phyloP scores from a whole-genome alignment of 2,329 filamentous ascomycete species.

The Aspergillus sp. region DNA sequence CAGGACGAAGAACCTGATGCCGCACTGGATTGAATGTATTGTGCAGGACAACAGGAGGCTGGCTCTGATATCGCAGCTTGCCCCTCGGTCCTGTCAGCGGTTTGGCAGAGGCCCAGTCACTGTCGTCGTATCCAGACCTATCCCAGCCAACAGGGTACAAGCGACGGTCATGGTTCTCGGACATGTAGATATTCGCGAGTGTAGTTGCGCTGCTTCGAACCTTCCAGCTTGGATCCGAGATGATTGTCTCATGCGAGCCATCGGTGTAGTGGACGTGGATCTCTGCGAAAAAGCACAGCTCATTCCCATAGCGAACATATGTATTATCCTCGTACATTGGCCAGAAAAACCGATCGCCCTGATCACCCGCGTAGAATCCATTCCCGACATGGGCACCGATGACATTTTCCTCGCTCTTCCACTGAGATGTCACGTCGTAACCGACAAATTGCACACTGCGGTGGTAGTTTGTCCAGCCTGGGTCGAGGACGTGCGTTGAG shows the following conservation, averaged over 20 bases:
- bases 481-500: slow-evolving; percentile 24
- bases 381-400: slow-evolving; percentile 44
- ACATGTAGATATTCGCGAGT: slow-evolving; percentile 26
- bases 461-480: slow-evolving; percentile 28
- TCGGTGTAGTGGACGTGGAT: slow-evolving; percentile 23
- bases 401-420: slow-evolving; percentile 34
- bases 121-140: slow-evolving; percentile 12
- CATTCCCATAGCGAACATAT: slow-evolving; percentile 26
- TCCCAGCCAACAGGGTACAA: slow-evolving; percentile 24
- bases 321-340: slow-evolving; percentile 29
- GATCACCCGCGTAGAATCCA: slow-evolving; percentile 46
- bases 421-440: slow-evolving; percentile 42
- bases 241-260: slow-evolving; percentile 17
- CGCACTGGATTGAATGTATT: slow-evolving; percentile 21
- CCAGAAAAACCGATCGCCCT: slow-evolving; percentile 27
- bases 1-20: slow-evolving; percentile 10
- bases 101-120: slow-evolving; percentile 18
- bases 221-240: slow-evolving; percentile 23
- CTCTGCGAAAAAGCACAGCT: slow-evolving; percentile 27
- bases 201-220: slow-evolving; percentile 23
- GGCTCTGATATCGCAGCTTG: slow-evolving; percentile 22
- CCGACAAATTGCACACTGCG: slow-evolving; percentile 40
- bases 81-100: slow-evolving; percentile 24
- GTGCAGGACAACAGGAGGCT: slow-evolving; percentile 24
- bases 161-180: slow-evolving; percentile 22